phyloP scores from a whole-genome alignment of 306 rosid species.

The Malus fusca region DNA sequence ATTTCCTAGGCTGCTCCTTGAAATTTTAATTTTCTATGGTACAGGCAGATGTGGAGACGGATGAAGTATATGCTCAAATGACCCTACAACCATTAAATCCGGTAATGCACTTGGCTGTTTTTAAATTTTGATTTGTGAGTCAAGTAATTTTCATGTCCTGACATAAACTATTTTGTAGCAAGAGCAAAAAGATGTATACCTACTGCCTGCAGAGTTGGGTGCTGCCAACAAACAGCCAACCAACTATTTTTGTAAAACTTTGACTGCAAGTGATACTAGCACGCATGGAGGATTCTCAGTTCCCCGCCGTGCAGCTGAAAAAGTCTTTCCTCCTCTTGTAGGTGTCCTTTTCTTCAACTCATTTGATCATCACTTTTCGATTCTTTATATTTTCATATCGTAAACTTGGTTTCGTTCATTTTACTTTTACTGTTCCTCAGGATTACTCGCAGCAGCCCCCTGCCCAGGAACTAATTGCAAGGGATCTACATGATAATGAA shows the following conservation, averaged over 20 bases:
- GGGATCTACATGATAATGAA: constrained; percentile 69
- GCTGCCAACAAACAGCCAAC: constrained; percentile 60
- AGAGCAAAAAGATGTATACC: constrained; percentile 68
- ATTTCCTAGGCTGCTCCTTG: neutral
- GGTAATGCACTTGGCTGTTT: constrained; percentile 24
- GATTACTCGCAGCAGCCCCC: constrained; percentile 74
- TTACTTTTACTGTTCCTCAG: constrained; percentile 24
- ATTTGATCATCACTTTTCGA: neutral
- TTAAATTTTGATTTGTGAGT: neutral
- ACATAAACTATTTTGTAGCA: constrained; percentile 35
- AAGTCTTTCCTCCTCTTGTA: constrained; percentile 78
- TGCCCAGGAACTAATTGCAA: constrained; percentile 61
- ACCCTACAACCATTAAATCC: constrained; percentile 67
- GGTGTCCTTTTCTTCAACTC: constrained; percentile 12
- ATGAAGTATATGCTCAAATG: constrained; percentile 79
- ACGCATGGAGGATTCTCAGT: constrained; percentile 76
- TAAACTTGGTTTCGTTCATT: neutral
- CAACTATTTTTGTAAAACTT: constrained; percentile 64
- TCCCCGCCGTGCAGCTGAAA: constrained; percentile 80
- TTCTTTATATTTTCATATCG: neutral
- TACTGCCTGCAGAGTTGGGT: constrained; percentile 66
- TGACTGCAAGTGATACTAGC: constrained; percentile 38
- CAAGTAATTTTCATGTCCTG: constrained; percentile 4
- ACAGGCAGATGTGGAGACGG: constrained; percentile 72
- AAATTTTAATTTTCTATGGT: constrained; percentile 19